These are phyloP conservation scores for Sugiyamaella grinbergsii DNA, from an alignment of 1,139 yeast species.

Conservation along the genomic window DNA sequence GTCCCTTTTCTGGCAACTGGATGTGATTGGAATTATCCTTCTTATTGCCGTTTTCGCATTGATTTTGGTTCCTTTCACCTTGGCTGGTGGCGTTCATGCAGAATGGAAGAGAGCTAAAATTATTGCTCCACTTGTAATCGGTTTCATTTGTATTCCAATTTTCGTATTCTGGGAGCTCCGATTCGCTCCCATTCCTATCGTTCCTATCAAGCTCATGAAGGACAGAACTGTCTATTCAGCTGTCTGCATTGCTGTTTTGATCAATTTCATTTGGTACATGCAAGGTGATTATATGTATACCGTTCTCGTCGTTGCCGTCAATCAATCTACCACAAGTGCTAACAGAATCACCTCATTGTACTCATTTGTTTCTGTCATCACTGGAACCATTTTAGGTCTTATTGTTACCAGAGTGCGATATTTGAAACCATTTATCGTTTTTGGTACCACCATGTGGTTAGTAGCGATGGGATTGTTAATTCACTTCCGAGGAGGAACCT, in stretches of 20 bases:
- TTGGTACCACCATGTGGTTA: slow-evolving; percentile 59
- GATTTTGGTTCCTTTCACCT: slow-evolving; percentile 53
- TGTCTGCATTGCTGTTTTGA: slow-evolving; percentile 53
- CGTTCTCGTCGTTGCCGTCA: slow-evolving; percentile 62
- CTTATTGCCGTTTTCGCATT: slow-evolving; percentile 57
- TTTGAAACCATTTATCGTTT: slow-evolving; percentile 60
- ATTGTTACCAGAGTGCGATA: slow-evolving; percentile 53
- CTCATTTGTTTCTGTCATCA: slow-evolving; percentile 64
- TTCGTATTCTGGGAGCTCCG: slow-evolving; percentile 58
- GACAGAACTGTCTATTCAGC: slow-evolving; percentile 75
- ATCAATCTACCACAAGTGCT: slow-evolving; percentile 60
- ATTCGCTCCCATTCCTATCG: slow-evolving; percentile 56
- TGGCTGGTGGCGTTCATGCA: slow-evolving; percentile 58
- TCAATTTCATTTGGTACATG: slow-evolving; percentile 65
- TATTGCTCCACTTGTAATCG: slow-evolving; percentile 67
- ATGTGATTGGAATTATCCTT: slow-evolving; percentile 55
- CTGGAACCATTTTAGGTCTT: slow-evolving; percentile 62
- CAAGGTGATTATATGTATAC: slow-evolving; percentile 69
- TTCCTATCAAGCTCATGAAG: slow-evolving; percentile 57
- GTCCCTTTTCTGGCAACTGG: slow-evolving; percentile 52
- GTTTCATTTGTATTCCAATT: slow-evolving; percentile 57
- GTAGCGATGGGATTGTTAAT: slow-evolving; percentile 60
- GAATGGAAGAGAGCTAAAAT: slow-evolving; percentile 60
- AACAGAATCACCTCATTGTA: slow-evolving; percentile 64
- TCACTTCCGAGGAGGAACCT: slow-evolving; percentile 57